Conservation (phyloP, 2,329 filamentous ascomycete species). For the Sporothrix pseudoabietina region DNA sequence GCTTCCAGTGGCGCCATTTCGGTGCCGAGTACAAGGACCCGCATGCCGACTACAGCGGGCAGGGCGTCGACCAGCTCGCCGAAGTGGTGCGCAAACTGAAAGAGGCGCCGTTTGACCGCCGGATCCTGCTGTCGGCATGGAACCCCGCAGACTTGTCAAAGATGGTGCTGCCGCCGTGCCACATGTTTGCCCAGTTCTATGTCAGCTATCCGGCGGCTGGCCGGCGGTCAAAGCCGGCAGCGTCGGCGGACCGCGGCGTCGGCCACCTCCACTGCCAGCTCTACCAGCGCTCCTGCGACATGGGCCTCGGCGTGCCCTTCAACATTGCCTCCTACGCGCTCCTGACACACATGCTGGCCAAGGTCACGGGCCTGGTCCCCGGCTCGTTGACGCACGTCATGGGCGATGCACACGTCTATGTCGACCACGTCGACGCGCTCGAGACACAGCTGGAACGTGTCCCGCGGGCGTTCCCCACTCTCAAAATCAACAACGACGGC, state of each 20-base stretch:
- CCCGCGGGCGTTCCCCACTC: constrained; percentile 75
- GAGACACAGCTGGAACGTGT: constrained; percentile 77
- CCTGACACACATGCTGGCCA: constrained; percentile 91
- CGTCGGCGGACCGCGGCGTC: constrained; percentile 42
- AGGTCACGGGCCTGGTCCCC: constrained; percentile 79
- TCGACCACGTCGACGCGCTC: constrained; percentile 88
- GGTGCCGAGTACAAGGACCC: constrained; percentile 85
- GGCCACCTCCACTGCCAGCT: constrained; percentile 83
- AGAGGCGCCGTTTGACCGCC: constrained; percentile 80
- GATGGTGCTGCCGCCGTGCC: constrained; percentile 92
- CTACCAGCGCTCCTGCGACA: constrained; percentile 94
- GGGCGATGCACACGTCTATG: constrained; percentile 97
- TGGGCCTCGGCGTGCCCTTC: constrained; percentile 96
- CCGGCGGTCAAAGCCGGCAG: constrained; percentile 27
- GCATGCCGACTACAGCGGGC: constrained; percentile 76
- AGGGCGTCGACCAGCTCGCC: constrained; percentile 91
- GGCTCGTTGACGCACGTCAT: constrained; percentile 92
- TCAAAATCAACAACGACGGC: constrained; percentile 69
- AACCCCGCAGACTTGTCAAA: constrained; percentile 82
- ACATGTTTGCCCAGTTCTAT: constrained; percentile 98
- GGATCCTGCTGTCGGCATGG: constrained; percentile 92
- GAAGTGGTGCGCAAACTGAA: constrained; percentile 86
- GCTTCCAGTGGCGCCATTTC: constrained; percentile 99
- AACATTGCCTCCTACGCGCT: constrained; percentile 96
- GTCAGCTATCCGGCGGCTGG: constrained; percentile 66